phyloP scores from a whole-genome alignment of 805 yeast genomes.

The Tetrapisispora nanseiensis region DNA sequence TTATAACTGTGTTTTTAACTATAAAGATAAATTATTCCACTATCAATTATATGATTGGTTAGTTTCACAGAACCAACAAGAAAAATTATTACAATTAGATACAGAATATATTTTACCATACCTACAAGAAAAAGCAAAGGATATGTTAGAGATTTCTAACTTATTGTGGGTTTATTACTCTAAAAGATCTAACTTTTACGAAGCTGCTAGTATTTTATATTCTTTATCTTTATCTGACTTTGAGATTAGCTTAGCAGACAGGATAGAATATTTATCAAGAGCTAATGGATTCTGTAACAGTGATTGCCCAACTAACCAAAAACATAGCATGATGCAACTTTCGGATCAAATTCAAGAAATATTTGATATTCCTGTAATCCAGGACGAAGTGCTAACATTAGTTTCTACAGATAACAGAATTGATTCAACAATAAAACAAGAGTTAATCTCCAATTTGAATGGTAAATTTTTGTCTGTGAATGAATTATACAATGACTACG shows the following conservation, averaged over 20 bases:
- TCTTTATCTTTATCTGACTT: constrained; percentile 67
- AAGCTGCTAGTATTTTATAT: constrained; percentile 77
- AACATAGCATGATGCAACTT: constrained; percentile 67
- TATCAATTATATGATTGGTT: constrained; percentile 91
- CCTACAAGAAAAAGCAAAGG: constrained; percentile 54
- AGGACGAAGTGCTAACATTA: constrained; percentile 40
- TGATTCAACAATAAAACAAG: constrained; percentile 37
- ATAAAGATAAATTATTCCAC: constrained; percentile 79
- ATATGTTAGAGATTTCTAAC: constrained; percentile 65
- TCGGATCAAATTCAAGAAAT: constrained; percentile 64
- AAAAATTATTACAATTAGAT: constrained; percentile 65
- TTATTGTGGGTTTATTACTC: constrained; percentile 85
- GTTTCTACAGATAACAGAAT: constrained; percentile 43
- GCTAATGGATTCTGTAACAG: constrained; percentile 91
- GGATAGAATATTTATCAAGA: constrained; percentile 82
- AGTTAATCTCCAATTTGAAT: constrained; percentile 46
- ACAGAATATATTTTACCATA: constrained; percentile 75
- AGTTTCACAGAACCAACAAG: constrained; percentile 65
- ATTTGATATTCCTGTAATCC: constrained; percentile 79
- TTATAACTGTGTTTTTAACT: constrained; percentile 62
- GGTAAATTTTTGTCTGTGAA: constrained; percentile 59
- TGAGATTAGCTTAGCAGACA: constrained; percentile 52
- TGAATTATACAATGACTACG: constrained; percentile 74
- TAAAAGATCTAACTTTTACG: constrained; percentile 63
- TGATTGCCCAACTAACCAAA: constrained; percentile 61